Conservation (phyloP, 1,284 basidiomycete species). For the Heliocybe sulcata region DNA sequence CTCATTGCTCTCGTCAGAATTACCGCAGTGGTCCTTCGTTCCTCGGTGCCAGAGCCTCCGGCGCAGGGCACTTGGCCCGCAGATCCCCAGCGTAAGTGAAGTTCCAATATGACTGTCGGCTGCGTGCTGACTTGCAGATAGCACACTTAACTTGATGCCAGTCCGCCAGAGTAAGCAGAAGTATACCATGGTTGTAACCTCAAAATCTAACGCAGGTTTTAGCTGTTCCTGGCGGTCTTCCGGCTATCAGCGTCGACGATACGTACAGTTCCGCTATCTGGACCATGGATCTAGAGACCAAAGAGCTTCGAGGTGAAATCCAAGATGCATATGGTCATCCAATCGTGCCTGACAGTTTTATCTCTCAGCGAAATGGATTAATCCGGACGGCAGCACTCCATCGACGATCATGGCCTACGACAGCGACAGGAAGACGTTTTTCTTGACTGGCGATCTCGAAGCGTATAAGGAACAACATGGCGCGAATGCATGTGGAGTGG, state of each 20-base stretch:
- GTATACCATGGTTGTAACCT: neutral
- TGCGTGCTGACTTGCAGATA: neutral
- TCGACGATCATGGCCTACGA: conserved; percentile 27
- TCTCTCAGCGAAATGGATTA: conserved; percentile 29
- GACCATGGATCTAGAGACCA: conserved; percentile 21
- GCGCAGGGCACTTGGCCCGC: neutral
- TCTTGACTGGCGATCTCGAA: conserved; percentile 30
- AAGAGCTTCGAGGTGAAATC: conserved; percentile 26
- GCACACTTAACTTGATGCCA: neutral
- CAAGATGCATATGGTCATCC: neutral
- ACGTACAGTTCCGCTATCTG: conserved; percentile 24
- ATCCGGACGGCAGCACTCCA: conserved; percentile 26
- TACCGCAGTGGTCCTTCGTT: conserved; percentile 26
- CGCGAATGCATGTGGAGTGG: conserved; percentile 22
- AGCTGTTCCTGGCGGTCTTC: neutral
- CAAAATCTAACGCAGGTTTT: neutral
- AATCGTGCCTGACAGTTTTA: neutral
- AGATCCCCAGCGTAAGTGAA: neutral
- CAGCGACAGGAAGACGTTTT: conserved; percentile 24
- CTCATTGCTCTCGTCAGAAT: conserved; percentile 20
- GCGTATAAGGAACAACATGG: conserved; percentile 25
- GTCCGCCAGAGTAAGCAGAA: neutral
- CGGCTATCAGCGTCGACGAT: conserved; percentile 3
- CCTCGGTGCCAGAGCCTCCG: conserved; percentile 22
- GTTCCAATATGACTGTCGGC: no score